phyloP scores from a whole-genome alignment of 257 asterid species.

The Solanum verrucosum region DNA sequence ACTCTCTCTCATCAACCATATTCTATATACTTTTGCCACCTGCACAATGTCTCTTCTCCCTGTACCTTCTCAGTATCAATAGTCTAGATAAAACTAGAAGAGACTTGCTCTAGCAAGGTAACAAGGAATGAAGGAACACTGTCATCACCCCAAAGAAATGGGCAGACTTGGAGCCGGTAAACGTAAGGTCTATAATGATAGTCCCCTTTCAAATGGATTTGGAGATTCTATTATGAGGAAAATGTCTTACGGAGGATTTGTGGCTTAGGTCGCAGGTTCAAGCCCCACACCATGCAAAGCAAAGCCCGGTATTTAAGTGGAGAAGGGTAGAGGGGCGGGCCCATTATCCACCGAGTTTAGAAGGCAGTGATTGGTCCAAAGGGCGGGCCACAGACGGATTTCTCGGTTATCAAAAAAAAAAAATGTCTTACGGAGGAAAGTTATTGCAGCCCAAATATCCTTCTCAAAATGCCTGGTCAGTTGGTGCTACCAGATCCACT shows the following conservation, averaged over 20 bases:
- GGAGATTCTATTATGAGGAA: not conserved
- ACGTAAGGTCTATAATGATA: not conserved
- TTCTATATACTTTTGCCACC: not conserved
- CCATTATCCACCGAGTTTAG: too few species aligned
- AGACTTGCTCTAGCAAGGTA: not conserved
- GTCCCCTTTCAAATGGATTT: not conserved
- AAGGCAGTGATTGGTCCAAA: too few species aligned
- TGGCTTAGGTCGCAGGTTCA: too few species aligned
- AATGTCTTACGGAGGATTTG: not conserved
- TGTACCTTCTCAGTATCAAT: not conserved
- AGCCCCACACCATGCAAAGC: too few species aligned
- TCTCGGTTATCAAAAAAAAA: too few species aligned
- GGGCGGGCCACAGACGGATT: too few species aligned
- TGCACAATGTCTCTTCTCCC: not conserved
- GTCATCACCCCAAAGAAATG: not conserved
- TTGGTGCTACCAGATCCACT: not conserved
- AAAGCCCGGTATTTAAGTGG: too few species aligned
- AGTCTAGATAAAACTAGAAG: not conserved
- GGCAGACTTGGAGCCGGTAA: not conserved
- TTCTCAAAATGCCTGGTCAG: not conserved
- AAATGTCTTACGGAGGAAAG: not conserved
- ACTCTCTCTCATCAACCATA: not conserved
- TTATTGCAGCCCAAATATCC: not conserved
- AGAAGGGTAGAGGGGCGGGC: too few species aligned
- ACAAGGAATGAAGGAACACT: not conserved